Evolutionary conservation across 2,329 filamentous ascomycete species (phyloP).

Genomic region (Paramyrothecium sp.): DNA sequence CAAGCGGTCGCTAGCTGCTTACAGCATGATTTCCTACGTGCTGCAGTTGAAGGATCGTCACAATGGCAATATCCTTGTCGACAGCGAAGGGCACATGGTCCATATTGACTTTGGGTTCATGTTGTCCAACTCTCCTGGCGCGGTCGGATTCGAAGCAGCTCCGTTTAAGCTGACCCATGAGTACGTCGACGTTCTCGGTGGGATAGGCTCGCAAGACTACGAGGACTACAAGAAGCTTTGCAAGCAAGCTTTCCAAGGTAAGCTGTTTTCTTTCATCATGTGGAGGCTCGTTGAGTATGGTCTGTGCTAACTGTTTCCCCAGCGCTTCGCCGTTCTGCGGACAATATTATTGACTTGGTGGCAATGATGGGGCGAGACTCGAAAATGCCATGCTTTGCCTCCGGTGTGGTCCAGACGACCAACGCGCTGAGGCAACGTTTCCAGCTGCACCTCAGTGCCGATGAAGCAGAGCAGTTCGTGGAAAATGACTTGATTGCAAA

Average conservation of each 20-base stretch:
- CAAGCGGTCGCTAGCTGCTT: slow-evolving; percentile 77
- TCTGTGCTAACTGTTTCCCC: slow-evolving; percentile 6
- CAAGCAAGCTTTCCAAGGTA: slow-evolving; percentile 81
- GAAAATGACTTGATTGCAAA: slow-evolving; percentile 78
- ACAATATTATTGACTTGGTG: slow-evolving; percentile 78
- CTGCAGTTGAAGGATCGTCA: slow-evolving; percentile 84
- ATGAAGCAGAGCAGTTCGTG: slow-evolving; percentile 79
- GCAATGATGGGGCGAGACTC: slow-evolving; percentile 82
- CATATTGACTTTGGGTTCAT: slow-evolving; percentile 92
- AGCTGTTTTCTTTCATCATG: slow-evolving; percentile 16
- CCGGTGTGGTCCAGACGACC: slow-evolving; percentile 70
- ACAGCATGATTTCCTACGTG: slow-evolving; percentile 82
- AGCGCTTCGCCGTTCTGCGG: slow-evolving; percentile 75
- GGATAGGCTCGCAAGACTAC: slow-evolving; percentile 66
- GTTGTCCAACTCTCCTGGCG: slow-evolving; percentile 82
- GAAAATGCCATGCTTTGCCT: slow-evolving; percentile 81
- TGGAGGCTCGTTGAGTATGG: background rate
- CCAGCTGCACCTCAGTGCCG: slow-evolving; percentile 77
- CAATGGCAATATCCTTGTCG: slow-evolving; percentile 83
- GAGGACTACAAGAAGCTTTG: slow-evolving; percentile 75
- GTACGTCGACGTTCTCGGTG: slow-evolving; percentile 81
- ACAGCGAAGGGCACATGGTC: slow-evolving; percentile 82
- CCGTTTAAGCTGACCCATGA: slow-evolving; percentile 86
- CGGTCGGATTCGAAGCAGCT: slow-evolving; percentile 81
- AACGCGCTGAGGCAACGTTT: slow-evolving; percentile 70